A percentile compares a stretch with the other conserved stretches of the same genome.
phyloP scores from a whole-genome alignment of 164 flowering plant genomes.

The Magnolia officinalis region DNA sequence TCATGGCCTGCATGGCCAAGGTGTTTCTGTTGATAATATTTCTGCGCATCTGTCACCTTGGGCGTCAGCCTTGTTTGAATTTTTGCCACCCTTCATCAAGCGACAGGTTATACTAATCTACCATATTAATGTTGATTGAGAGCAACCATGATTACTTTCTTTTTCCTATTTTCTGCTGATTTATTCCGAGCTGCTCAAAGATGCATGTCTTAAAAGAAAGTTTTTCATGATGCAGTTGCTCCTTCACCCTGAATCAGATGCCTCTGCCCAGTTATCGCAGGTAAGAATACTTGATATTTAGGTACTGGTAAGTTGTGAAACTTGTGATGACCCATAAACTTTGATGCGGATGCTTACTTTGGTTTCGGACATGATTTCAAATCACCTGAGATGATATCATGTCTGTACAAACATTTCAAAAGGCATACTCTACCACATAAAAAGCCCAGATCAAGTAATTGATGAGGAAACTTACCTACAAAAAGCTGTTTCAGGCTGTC shows the following conservation, averaged over 20 bases:
- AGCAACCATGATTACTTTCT: neutral
- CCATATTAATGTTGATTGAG: neutral
- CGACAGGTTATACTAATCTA: conserved; percentile 56
- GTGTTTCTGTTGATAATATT: conserved; percentile 69
- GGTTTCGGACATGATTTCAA: too few species aligned
- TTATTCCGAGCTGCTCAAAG: too few species aligned
- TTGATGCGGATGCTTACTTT: too few species aligned
- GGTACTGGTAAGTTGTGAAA: neutral
- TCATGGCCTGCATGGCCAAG: conserved; percentile 70
- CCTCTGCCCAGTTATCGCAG: conserved; percentile 97
- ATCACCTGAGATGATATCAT: too few species aligned
- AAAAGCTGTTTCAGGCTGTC: too few species aligned
- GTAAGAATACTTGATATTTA: conserved; percentile 26
- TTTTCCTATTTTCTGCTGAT: too few species aligned
- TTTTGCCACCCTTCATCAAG: conserved; percentile 82
- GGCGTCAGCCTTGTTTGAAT: conserved; percentile 96
- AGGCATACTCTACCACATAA: too few species aligned
- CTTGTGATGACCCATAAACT: neutral
- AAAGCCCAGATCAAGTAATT: neutral
- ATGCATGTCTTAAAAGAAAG: too few species aligned
- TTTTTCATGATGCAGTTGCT: conserved; percentile 36
- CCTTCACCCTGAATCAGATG: conserved; percentile 83
- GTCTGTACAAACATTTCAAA: too few species aligned
- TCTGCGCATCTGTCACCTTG: conserved; percentile 93
- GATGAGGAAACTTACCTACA: too few species aligned